Evolutionary conservation across 768 basidiomycete genomes (phyloP), one percentile per base, ranked within the genome.

Genomic region (Hericium erinaceus): DNA sequence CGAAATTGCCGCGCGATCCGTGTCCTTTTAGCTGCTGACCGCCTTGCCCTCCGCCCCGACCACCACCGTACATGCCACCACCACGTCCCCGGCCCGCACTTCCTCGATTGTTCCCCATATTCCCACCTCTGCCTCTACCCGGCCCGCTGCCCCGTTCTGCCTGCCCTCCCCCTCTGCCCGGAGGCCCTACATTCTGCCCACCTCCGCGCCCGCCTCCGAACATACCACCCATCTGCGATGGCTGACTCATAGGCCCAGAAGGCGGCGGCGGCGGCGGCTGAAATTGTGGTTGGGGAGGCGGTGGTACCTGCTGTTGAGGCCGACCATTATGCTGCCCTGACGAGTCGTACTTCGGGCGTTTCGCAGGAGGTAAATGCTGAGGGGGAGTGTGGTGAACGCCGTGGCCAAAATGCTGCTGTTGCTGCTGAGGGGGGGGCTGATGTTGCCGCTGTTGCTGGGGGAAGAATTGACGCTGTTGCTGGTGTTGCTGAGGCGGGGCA

Each of bases 351-450:
- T 92, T 81, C 64, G 86, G 92, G 55, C 94, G 77, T 70, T 97
- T 97, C 1, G 92, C 92, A 2, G 94, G 93, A 9, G 94, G 94
- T n/a, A 85, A 75, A 66, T 91, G 87, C 64, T 89, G 88, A 39
- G 86, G 85, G 10, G 86, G 81, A 0, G 81, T 73, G 61, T 90
- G 87, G 61, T 85, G 78, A 22, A 75, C 49, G 20, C 49, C 49
- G 26, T 51, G 49, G 22, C 20, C 49, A 16, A 26, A 37, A 16
- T 51, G 55, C 56, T 68, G 72, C 52, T 79, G 80, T 51, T 62
- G 66, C 28, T 67, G 67, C 39, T 61, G 61, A 13, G 58, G 68
- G 37, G 76, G 80, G 51, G 73, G 78, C 61, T 72, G 78, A 55
- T 72, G 74, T 60, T 76, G 67, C n/a, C 67, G 73, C 57, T 73